A percentile compares a stretch with the other conserved stretches of the same genome.
phyloP scores from a whole-genome alignment of 495 filamentous ascomycete species.

The Xylaria bambusicola region DNA sequence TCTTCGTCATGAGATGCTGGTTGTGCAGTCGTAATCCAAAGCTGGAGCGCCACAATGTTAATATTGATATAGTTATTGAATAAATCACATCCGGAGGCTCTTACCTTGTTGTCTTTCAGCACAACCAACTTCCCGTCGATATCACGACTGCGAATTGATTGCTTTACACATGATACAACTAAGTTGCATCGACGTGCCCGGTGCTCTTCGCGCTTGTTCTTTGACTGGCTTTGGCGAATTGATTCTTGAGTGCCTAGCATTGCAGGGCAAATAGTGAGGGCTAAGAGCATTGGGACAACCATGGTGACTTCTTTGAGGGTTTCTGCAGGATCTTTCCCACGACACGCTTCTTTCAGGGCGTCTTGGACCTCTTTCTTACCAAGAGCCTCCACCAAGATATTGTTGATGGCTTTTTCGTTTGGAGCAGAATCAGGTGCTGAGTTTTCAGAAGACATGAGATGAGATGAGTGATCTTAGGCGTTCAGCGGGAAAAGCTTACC shows the following conservation, averaged over 20 bases:
- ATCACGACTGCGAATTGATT: constrained; percentile 34
- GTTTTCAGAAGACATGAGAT: constrained; percentile 5
- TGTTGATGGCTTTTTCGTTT: constrained; percentile 1
- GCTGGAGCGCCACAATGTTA: constrained; percentile 22
- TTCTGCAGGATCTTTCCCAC: no score
- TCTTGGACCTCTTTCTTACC: constrained; percentile 1
- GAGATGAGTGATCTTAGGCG: no score
- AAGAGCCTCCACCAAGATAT: constrained; percentile 2
- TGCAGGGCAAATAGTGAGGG: constrained; percentile 40
- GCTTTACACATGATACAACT: constrained; percentile 39
- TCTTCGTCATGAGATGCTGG: constrained; percentile 23
- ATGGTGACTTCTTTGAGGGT: constrained; percentile 16
- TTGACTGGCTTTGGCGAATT: constrained; percentile 47
- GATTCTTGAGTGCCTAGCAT: constrained; percentile 49
- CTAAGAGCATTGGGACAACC: constrained; percentile 36
- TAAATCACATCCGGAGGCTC: background rate
- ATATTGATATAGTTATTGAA: constrained; percentile 5
- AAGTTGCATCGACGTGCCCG: constrained; percentile 47
- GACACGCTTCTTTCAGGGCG: constrained; percentile 4
- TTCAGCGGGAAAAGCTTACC: background rate
- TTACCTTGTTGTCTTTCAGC: constrained; percentile 42
- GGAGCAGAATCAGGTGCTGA: background rate
- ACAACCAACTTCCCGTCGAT: constrained; percentile 44
- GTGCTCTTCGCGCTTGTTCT: constrained; percentile 47
- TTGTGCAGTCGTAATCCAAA: constrained; percentile 28